Evolutionary conservation across 2,329 filamentous ascomycete species (phyloP), one percentile per base, ranked within the genome.

Genomic region (Pseudomassariella vexata): DNA sequence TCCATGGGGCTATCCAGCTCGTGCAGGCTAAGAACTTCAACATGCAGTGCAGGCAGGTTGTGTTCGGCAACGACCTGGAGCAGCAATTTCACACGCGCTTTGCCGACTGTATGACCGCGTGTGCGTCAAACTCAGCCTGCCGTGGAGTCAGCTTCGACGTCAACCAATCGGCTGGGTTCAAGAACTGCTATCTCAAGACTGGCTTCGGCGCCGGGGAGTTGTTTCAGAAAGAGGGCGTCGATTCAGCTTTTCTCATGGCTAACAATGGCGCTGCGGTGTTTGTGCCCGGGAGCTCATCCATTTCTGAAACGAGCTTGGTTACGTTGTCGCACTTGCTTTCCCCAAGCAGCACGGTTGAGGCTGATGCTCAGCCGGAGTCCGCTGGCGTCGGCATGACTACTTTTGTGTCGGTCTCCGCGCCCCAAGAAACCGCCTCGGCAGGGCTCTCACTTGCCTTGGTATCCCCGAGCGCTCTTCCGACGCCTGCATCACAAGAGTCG

Each of bases 141-240:
- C 44, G 33, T 3, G 52, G 44, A 15, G 32, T 55, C 11, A 46
- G 46, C 4, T 55, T 42, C 23, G 50, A 55, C 35, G 28, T 47
- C 7, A 43, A 26, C 28, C 44, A 41, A 35, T 26, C 35, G 5
- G 38, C 43, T 9, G 52, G 52, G 11, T 54, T 52, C 43, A 53
- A 52, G 28, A 55, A 55, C 40, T 55, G 52, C 33, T 55, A 54
- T 32, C 32, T 55, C 28, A 54, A 55, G 36, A 44, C 43, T 2
- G 24, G 5, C 18, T 25, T 3, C 34, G 41, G 27, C 16, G 37
- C 3, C n/a, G 32, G 33, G 15, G 32, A 39, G 17, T 26, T 47
- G 12, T 34, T 42, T 5, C 35, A 41, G 0, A 40, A 48, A 24
- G 15, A 19, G 6, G 40, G 46, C n/a, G 42, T 50, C 18, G 52